Evolutionary conservation across 2,329 filamentous ascomycete species (phyloP).

Genomic region (Sarocladium strictum): DNA sequence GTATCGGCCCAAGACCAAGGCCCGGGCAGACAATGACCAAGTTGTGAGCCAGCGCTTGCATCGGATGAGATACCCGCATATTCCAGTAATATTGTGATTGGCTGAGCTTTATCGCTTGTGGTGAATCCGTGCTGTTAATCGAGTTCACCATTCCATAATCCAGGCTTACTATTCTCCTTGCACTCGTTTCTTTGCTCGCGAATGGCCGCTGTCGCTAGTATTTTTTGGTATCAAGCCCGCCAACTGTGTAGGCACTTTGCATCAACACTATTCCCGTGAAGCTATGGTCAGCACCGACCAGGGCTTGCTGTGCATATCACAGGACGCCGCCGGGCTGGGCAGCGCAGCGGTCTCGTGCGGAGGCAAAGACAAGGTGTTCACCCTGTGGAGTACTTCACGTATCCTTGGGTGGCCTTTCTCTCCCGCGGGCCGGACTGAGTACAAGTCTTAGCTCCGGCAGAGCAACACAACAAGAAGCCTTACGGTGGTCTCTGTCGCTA

Average conservation of each 20-base stretch:
- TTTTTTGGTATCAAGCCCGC: not conserved
- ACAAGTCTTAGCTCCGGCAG: constrained; percentile 7
- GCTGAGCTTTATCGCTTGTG: constrained; percentile 2
- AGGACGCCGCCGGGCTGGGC: not conserved
- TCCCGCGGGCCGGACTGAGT: constrained; percentile 1
- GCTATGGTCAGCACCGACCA: not conserved
- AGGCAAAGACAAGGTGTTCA: constrained; percentile 7
- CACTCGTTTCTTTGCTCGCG: not conserved
- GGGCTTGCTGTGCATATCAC: not conserved
- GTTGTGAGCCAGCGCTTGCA: constrained; percentile 1
- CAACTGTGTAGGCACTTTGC: not conserved
- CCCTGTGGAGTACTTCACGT: not conserved
- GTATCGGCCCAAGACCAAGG: not conserved
- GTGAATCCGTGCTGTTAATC: not conserved
- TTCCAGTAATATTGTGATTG: not conserved
- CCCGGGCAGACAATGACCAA: constrained; percentile 4
- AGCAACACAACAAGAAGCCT: not conserved
- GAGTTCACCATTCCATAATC: not conserved
- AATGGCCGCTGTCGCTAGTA: not conserved
- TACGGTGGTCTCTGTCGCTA: not conserved
- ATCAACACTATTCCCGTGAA: no score
- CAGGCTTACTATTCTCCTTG: constrained; percentile 1
- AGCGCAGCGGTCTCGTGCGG: not conserved
- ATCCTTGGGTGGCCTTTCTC: not conserved
- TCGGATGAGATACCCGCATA: constrained; percentile 4